These are phyloP conservation scores for Zelonia costaricensis DNA, from an alignment of 208 protist genomes.

Conservation along the genomic window DNA sequence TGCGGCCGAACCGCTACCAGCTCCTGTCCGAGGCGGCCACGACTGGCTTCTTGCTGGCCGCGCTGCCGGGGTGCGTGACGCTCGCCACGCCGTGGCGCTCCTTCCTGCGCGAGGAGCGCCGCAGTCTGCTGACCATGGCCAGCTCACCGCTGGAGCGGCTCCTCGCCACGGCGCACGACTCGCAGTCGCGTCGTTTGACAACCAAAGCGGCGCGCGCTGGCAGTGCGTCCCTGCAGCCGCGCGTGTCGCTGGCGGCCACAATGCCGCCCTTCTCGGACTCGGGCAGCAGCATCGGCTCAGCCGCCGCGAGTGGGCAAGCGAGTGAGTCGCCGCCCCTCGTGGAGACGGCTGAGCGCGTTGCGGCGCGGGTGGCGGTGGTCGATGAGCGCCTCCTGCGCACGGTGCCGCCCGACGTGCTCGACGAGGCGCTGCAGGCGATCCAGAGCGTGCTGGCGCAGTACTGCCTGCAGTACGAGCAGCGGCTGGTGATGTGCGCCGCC, in stretches of 20 bases:
- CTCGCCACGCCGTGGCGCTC: constrained; percentile 6
- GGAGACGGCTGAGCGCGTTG: too few relatives aligned
- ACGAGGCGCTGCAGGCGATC: constrained; percentile 18
- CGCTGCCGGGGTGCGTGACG: constrained; percentile 28
- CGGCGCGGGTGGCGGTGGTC: neutral
- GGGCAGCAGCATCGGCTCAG: neutral
- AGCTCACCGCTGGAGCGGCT: neutral
- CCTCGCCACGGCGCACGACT: neutral
- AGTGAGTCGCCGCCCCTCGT: too few relatives aligned
- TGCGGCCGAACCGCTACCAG: constrained; percentile 40
- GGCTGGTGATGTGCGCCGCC: constrained; percentile 20
- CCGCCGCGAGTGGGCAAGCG: too few relatives aligned
- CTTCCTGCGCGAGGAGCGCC: constrained; percentile 10
- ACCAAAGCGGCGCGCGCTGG: too few relatives aligned
- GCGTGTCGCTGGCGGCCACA: neutral
- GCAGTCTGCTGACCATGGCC: neutral
- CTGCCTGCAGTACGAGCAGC: constrained; percentile 19
- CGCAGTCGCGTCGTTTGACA: too few relatives aligned
- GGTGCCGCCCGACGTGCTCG: constrained; percentile 16
- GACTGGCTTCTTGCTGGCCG: constrained; percentile 10
- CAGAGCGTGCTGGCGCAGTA: constrained; percentile 29
- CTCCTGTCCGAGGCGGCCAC: constrained; percentile 23
- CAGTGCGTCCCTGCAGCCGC: too few relatives aligned
- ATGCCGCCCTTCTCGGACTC: neutral
- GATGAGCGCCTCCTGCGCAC: constrained; percentile 9